phyloP scores from a whole-genome alignment of 805 yeast genomes.

The Yamadazyma kitorensis region DNA sequence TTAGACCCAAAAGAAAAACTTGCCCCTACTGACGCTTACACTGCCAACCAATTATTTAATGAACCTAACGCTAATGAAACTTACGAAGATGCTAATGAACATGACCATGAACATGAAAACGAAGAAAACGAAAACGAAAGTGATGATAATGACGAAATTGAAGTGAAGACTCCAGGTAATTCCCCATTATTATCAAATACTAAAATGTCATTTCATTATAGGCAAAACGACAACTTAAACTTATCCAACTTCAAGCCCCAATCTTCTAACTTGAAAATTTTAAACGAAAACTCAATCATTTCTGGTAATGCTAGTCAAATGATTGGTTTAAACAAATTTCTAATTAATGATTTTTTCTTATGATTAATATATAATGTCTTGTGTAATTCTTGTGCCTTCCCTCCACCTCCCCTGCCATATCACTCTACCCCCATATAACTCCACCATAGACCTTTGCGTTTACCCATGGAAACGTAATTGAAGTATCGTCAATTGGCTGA shows the following conservation, averaged over 20 bases:
- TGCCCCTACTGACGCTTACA: too few species aligned
- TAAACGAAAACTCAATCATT: constrained; percentile 35
- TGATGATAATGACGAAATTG: constrained; percentile 7
- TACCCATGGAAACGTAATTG: too few species aligned
- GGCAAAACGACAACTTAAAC: constrained; percentile 34
- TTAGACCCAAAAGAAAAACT: constrained; percentile 15
- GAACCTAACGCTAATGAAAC: not conserved
- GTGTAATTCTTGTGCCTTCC: too few species aligned
- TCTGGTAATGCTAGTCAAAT: constrained; percentile 44
- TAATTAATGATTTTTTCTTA: constrained; percentile 43
- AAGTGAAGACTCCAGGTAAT: constrained; percentile 8
- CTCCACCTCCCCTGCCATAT: too few species aligned
- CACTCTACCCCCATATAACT: too few species aligned
- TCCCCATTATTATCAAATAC: constrained; percentile 10
- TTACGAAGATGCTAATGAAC: not conserved
- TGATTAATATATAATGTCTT: too few species aligned
- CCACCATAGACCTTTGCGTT: too few species aligned
- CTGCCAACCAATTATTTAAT: too few species aligned
- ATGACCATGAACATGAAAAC: not conserved
- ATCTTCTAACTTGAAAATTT: constrained; percentile 25
- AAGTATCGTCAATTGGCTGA: too few species aligned
- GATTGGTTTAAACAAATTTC: constrained; percentile 40
- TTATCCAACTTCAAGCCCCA: constrained; percentile 25
- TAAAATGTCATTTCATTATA: constrained; percentile 37
- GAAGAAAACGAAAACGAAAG: not conserved